phyloP scores from a whole-genome alignment of 495 filamentous ascomycete species.

The Daldinia grandis region DNA sequence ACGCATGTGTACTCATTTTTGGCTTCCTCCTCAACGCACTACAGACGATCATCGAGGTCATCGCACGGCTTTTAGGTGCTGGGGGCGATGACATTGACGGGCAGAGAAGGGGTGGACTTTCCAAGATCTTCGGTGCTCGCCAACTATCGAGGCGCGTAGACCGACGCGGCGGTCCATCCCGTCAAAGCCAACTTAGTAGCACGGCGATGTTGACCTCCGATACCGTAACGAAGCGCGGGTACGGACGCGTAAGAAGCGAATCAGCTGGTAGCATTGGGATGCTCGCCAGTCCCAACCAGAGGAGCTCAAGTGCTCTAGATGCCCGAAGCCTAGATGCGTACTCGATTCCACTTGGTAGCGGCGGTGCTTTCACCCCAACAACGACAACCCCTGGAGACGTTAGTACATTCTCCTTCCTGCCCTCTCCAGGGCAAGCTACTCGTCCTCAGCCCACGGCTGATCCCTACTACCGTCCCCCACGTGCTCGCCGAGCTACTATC shows the following conservation, averaged over 20 bases:
- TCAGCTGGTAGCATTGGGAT: slow-evolving; percentile 81
- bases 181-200: slow-evolving; percentile 81
- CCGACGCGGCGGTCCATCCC: slow-evolving; percentile 64
- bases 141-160: slow-evolving; percentile 83
- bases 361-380: slow-evolving; percentile 70
- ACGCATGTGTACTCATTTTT: slow-evolving; percentile 86
- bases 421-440: slow-evolving; percentile 61
- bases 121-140: slow-evolving; percentile 90
- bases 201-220: slow-evolving; percentile 78
- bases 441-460: slow-evolving; percentile 60
- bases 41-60: slow-evolving; percentile 87
- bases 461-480: slow-evolving; percentile 85
- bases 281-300: slow-evolving; percentile 59
- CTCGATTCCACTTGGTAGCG: slow-evolving; percentile 49
- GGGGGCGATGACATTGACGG: slow-evolving; percentile 76
- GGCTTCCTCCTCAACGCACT: slow-evolving; percentile 93
- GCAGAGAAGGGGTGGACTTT: slow-evolving; percentile 84
- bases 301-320: slow-evolving; percentile 57
- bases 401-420: slow-evolving; percentile 73
- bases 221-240: slow-evolving; percentile 70
- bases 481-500: slow-evolving; percentile 67
- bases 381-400: slow-evolving; percentile 74
- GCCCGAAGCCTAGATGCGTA: slow-evolving; percentile 52
- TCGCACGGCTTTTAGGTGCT: slow-evolving; percentile 79
- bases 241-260: slow-evolving; percentile 78